phyloP scores from a whole-genome alignment of 352 stramenopile species.

The Nothophytophthora sp. region DNA sequence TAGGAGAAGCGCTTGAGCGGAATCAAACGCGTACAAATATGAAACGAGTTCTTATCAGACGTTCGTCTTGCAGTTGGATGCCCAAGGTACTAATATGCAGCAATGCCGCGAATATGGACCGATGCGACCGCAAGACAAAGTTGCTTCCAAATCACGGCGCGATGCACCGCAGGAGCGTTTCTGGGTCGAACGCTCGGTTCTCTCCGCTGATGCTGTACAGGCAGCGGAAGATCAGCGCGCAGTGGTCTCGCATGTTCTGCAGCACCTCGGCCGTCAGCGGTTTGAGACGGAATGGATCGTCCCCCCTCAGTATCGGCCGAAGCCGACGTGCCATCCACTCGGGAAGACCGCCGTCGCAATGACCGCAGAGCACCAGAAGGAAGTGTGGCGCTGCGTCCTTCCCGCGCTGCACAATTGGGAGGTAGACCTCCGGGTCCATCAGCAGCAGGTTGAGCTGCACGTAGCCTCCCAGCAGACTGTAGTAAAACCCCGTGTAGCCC shows the following conservation, averaged over 20 bases:
- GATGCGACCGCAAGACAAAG: no score
- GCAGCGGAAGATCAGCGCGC: constrained; percentile 27
- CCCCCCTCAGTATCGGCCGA: constrained; percentile 1
- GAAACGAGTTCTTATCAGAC: constrained; percentile 1
- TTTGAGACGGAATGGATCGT: constrained; percentile 5
- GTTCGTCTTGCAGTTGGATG: neutral
- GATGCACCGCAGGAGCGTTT: constrained; percentile 1
- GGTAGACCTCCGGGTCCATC: constrained; percentile 20
- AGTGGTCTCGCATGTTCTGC: constrained; percentile 28
- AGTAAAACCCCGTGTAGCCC: constrained; percentile 24
- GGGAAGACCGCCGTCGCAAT: constrained; percentile 18
- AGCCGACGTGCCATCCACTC: constrained; percentile 15
- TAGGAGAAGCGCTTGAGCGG: constrained; percentile 35
- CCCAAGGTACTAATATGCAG: no score
- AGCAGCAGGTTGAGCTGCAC: constrained; percentile 36
- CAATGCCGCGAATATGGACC: no score
- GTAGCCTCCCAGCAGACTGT: constrained; percentile 26
- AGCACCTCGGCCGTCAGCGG: constrained; percentile 14
- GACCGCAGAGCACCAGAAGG: constrained; percentile 13
- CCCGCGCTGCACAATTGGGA: constrained; percentile 20
- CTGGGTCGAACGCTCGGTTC: constrained; percentile 14
- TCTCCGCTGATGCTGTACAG: constrained; percentile 27
- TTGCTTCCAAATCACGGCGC: constrained; percentile 7
- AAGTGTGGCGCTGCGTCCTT: constrained; percentile 1
- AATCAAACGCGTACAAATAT: constrained; percentile 27